Base-by-base conservation (phyloP, 2,329 filamentous ascomycete species). In the Fusarium sp. region DNA sequence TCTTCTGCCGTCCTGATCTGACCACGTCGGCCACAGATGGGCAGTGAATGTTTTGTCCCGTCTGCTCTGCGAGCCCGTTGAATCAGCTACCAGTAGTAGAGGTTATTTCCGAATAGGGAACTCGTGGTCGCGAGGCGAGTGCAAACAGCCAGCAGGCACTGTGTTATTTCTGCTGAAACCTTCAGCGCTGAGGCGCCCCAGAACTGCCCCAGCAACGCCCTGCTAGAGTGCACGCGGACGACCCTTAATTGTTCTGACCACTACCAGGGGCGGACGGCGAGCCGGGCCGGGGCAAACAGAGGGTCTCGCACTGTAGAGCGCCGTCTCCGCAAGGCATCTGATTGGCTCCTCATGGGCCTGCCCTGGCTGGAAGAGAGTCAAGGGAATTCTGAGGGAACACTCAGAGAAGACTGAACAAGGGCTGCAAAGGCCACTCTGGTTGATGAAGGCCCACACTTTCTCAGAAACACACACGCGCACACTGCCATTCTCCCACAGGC, bases 171-270 rank as follows among this genome's bases (percentile, higher is more conserved):
- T 45, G 35, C 47, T 36, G 35, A 42, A 66, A 60, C 61, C 47
- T 56, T 25, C 36, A 68, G 56, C 42, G 25, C 25, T 36, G 33
- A 40, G 38, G 47, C 33, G 57, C 45, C 71, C 71, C 45, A 60
- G 50, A 42, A 54, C 45, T 73, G 64, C 57, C 68, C 65, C 58
- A 62, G 71, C 71, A 74, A 73, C 71, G 58, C 62, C 47, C 60
- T 36, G 22, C 42, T 52, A 36, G 25, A 66, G 45, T 27, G 45
- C 52, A 31, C 61, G 27, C 61, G 58, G 54, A 61, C n/a, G 63
- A 50, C 63, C 63, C 38, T 62, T 42, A 50, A 38, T 60, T 38
- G 63, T 47, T 22, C 27, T 61, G 42, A 36, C 33, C 47, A 38
- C 47, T 56, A 35, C 40, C 25, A 42, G 22, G n/a, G 29, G 18